phyloP scores from a whole-genome alignment of 148 eudicot genomes.

The Fagopyrum tataricum region DNA sequence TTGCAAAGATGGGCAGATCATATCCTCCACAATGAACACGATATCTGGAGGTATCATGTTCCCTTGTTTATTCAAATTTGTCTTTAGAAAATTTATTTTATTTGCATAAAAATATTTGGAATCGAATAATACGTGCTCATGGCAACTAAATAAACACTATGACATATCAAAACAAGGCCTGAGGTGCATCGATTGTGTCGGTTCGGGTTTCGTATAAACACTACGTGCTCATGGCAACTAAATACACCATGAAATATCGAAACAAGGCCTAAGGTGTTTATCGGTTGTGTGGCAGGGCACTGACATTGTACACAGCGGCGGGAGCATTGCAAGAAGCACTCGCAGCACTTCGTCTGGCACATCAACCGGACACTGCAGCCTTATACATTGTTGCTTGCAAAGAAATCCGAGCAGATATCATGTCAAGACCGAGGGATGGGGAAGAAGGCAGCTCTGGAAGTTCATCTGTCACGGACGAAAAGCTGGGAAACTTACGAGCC shows the following conservation, averaged over 20 bases:
- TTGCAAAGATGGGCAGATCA: conserved; percentile 96
- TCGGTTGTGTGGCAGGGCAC: conserved; percentile 47
- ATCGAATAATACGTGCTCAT: neutral
- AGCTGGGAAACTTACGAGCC: conserved; percentile 37
- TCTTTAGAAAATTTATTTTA: neutral
- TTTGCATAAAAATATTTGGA: neutral
- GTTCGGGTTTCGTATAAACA: no score
- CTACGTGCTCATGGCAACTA: neutral
- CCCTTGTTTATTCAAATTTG: neutral
- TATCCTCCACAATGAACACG: conserved; percentile 62
- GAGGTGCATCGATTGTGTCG: no score
- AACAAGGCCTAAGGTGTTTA: neutral
- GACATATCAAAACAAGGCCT: no score
- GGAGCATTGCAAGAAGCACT: conserved; percentile 87
- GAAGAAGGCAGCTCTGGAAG: conserved; percentile 23
- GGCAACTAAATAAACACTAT: no score
- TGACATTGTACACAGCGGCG: conserved; percentile 83
- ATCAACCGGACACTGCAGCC: conserved; percentile 96
- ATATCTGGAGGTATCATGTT: conserved; percentile 82
- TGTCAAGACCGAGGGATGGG: conserved; percentile 36
- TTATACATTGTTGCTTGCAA: conserved; percentile 81
- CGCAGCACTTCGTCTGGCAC: conserved; percentile 87
- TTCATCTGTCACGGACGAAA: conserved; percentile 31
- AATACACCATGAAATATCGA: neutral
- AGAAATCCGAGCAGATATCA: conserved; percentile 65